Conservation (phyloP, 495 filamentous ascomycete species). For the Venustampulla echinocandica region DNA sequence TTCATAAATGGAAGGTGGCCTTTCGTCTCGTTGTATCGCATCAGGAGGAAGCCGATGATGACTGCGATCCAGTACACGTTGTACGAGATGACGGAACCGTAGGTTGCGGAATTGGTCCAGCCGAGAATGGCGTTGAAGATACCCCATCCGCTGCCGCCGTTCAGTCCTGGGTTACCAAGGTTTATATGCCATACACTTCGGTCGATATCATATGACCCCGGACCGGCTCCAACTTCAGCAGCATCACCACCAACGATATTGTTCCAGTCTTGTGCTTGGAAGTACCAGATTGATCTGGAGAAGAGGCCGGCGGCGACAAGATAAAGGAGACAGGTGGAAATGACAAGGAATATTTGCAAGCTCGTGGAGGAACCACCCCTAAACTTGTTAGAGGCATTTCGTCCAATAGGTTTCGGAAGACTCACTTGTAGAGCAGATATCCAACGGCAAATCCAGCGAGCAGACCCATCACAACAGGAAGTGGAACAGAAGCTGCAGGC, state of each 20-base stretch:
- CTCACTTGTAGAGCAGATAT: slow-evolving; percentile 70
- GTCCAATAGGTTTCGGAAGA: not conserved
- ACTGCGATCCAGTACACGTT: slow-evolving; percentile 78
- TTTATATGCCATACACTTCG: slow-evolving; percentile 89
- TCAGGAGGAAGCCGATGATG: slow-evolving; percentile 48
- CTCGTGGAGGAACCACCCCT: slow-evolving; percentile 47
- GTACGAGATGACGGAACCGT: slow-evolving; percentile 76
- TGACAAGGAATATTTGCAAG: slow-evolving; percentile 70
- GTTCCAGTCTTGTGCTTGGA: slow-evolving; percentile 60
- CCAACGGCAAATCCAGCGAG: slow-evolving; percentile 53
- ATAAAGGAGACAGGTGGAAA: slow-evolving; percentile 77
- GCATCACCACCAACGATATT: slow-evolving; percentile 61
- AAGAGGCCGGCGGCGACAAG: slow-evolving; percentile 80
- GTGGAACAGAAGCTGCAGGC: slow-evolving; percentile 63
- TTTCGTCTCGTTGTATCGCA: slow-evolving; percentile 60
- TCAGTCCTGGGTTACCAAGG: slow-evolving; percentile 65
- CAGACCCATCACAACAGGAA: slow-evolving; percentile 63
- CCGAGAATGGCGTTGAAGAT: slow-evolving; percentile 79
- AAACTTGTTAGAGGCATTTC: not conserved
- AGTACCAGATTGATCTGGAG: slow-evolving; percentile 65
- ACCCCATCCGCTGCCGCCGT: slow-evolving; percentile 78
- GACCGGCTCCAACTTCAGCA: slow-evolving; percentile 62
- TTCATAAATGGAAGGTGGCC: slow-evolving; percentile 57
- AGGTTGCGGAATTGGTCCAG: slow-evolving; percentile 85
- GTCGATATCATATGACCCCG: slow-evolving; percentile 82